Conservation (phyloP, 257 asterid genomes). For the Capsicum rhomboideum region DNA sequence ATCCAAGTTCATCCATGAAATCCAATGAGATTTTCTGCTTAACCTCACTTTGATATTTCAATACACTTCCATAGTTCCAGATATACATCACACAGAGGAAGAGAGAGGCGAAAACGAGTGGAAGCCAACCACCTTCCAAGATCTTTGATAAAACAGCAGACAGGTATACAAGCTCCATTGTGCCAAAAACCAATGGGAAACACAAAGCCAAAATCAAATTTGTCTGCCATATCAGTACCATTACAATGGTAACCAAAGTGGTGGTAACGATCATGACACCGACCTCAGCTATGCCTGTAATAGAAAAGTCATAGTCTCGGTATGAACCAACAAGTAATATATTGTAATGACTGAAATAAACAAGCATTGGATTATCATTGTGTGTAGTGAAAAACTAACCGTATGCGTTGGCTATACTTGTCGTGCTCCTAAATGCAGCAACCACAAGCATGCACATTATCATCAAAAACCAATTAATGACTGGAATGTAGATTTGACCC, state of each 20-base stretch:
- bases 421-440: constrained; percentile 79
- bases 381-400: too few relatives aligned
- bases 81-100: constrained; percentile 78
- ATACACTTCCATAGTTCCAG: constrained; percentile 90
- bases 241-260: constrained; percentile 70
- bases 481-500: constrained; percentile 97
- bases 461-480: constrained; percentile 88
- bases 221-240: constrained; percentile 90
- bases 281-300: constrained; percentile 90
- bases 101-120: constrained; percentile 64
- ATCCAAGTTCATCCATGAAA: constrained; percentile 70
- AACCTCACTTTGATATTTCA: constrained; percentile 82
- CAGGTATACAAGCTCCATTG: constrained; percentile 68
- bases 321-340: neutral
- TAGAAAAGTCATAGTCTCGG: neutral
- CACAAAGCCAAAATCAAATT: constrained; percentile 55
- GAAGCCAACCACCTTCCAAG: constrained; percentile 96
- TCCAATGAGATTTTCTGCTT: constrained; percentile 72
- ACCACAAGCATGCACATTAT: constrained; percentile 86
- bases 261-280: constrained; percentile 96
- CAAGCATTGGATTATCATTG: too few relatives aligned
- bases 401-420: constrained; percentile 80
- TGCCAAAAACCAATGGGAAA: constrained; percentile 69
- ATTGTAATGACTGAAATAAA: neutral
- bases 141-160: constrained; percentile 82